Evolutionary conservation across 208 protist genomes (phyloP).

Genomic region (Wallacemonas collosoma): DNA sequence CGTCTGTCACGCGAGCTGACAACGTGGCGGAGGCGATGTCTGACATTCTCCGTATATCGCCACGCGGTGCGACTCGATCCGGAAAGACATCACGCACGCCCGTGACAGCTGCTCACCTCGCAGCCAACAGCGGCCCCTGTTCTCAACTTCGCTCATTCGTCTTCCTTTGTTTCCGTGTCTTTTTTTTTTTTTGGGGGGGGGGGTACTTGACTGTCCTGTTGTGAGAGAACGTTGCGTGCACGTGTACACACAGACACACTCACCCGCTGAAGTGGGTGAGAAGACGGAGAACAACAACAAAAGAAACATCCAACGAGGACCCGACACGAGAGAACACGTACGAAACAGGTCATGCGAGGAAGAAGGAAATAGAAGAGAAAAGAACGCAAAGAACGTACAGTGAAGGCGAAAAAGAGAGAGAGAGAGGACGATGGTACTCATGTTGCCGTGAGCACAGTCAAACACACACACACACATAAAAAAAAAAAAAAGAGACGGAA

Average conservation of each 20-base stretch:
- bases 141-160: background rate
- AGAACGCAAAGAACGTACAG: background rate
- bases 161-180: background rate
- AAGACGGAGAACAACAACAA: too few species aligned
- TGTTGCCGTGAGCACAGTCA: background rate
- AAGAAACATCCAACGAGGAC: too few species aligned
- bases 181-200: background rate
- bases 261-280: background rate
- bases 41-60: too few species aligned
- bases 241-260: background rate
- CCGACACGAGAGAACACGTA: too few species aligned
- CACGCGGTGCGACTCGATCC: too few species aligned
- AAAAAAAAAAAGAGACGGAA: conserved; percentile 7
- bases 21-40: too few species aligned
- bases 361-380: background rate
- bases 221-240: background rate
- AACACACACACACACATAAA: background rate
- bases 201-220: background rate
- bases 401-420: background rate
- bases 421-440: conserved; percentile 4
- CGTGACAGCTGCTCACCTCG: too few species aligned
- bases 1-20: too few species aligned
- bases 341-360: background rate
- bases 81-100: too few species aligned
- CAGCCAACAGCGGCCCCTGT: background rate